phyloP scores from a whole-genome alignment of 345 rosid species.

The Nasturtium officinale region DNA sequence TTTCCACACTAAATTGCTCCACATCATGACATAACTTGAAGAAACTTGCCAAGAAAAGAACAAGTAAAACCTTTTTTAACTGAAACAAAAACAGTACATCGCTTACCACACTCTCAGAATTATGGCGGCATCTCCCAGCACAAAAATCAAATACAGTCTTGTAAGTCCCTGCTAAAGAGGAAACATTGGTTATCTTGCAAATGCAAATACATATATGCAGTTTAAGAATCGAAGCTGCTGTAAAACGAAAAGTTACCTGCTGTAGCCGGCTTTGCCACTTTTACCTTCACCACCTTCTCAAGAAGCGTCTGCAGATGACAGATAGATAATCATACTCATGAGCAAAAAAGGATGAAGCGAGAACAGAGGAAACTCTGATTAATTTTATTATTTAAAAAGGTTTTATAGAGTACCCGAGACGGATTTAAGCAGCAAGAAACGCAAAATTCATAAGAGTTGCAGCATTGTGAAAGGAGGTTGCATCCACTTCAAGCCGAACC shows the following conservation, averaged over 20 bases:
- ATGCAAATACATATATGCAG: constrained; percentile 12
- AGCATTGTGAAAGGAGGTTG: constrained; percentile 74
- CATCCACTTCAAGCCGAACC: constrained; percentile 63
- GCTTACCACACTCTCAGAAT: constrained; percentile 90
- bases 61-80: neutral
- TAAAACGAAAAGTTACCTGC: constrained; percentile 56
- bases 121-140: constrained; percentile 95
- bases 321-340: constrained; percentile 20
- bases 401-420: constrained; percentile 52
- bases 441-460: constrained; percentile 85
- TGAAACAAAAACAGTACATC: constrained; percentile 9
- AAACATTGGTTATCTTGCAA: neutral
- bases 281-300: constrained; percentile 61
- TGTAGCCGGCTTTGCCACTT: constrained; percentile 79
- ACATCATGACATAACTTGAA: constrained; percentile 9
- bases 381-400: neutral
- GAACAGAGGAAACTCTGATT: constrained; percentile 18
- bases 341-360: constrained; percentile 19
- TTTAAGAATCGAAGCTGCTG: neutral
- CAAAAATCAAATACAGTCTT: constrained; percentile 82
- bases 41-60: neutral
- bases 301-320: constrained; percentile 57
- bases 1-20: neutral
- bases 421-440: constrained; percentile 92
- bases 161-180: constrained; percentile 60